A percentile compares a stretch with the other conserved stretches of the same genome.
Conservation (phyloP, 768 basidiomycete species). For the Amanita jacksonii region DNA sequence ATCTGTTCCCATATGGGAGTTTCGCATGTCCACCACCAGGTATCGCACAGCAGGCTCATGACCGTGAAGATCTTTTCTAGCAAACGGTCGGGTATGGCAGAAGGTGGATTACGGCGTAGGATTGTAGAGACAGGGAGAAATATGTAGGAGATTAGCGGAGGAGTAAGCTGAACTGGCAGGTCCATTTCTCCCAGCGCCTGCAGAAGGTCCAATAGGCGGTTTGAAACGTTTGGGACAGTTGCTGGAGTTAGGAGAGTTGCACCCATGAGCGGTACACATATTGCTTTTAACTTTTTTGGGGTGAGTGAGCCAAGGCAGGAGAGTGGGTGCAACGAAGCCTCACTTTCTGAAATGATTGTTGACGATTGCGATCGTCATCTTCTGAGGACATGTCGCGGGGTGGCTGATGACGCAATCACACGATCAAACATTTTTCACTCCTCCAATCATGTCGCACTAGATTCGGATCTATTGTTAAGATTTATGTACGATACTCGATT, state of each 20-base stretch:
- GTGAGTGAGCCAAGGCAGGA: background rate
- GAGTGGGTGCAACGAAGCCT: background rate
- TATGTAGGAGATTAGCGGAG: conserved; percentile 67
- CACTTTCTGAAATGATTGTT: conserved; percentile 18
- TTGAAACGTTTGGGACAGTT: conserved; percentile 36
- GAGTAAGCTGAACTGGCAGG: conserved; percentile 26
- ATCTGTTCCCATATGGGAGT: conserved; percentile 73
- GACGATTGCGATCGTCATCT: conserved; percentile 7
- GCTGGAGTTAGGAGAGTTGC: conserved; percentile 53
- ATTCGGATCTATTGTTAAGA: too few species aligned
- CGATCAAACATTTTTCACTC: background rate
- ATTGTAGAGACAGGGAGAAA: conserved; percentile 85
- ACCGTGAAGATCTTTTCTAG: conserved; percentile 63
- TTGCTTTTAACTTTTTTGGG: conserved; percentile 43
- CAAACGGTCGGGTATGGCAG: conserved; percentile 67
- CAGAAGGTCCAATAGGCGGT: conserved; percentile 47
- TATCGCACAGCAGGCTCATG: conserved; percentile 48
- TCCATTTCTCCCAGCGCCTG: conserved; percentile 29
- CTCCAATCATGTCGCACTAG: background rate
- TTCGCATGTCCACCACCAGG: conserved; percentile 86
- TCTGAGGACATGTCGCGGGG: background rate
- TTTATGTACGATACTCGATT: too few species aligned
- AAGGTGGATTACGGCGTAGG: conserved; percentile 62
- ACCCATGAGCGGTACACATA: conserved; percentile 76
- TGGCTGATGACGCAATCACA: background rate